These are phyloP conservation scores for Phytophthora capsici DNA, from an alignment of 352 stramenopile genomes.

Conservation along the genomic window DNA sequence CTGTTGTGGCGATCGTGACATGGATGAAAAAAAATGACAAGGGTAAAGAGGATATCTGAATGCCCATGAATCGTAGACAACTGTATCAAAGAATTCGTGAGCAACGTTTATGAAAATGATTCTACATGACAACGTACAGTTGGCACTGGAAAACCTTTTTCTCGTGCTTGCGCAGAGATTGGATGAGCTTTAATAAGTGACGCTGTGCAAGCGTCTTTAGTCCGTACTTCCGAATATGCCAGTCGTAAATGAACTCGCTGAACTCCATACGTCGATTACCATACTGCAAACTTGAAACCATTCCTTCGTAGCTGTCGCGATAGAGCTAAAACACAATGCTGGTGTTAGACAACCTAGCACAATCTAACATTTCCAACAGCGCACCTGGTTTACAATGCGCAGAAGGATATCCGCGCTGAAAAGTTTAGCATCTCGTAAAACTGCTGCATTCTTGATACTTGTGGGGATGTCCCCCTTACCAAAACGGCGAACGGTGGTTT, in stretches of 20 bases:
- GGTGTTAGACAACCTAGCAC: neutral
- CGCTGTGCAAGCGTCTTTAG: slow-evolving; percentile 78
- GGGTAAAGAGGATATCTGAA: slow-evolving; percentile 54
- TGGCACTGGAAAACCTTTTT: slow-evolving; percentile 72
- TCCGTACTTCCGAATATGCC: slow-evolving; percentile 82
- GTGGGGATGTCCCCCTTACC: slow-evolving; percentile 50
- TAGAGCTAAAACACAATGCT: slow-evolving; percentile 50
- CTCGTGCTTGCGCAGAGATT: slow-evolving; percentile 78
- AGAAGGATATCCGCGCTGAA: slow-evolving; percentile 69
- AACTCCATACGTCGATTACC: slow-evolving; percentile 77
- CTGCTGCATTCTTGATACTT: slow-evolving; percentile 54
- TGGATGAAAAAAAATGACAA: neutral
- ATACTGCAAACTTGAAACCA: slow-evolving; percentile 73
- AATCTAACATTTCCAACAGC: neutral
- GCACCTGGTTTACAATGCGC: slow-evolving; percentile 63
- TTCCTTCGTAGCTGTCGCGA: slow-evolving; percentile 74
- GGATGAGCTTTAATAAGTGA: slow-evolving; percentile 79
- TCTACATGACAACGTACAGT: slow-evolving; percentile 41
- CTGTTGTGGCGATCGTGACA: neutral
- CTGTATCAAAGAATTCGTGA: slow-evolving; percentile 12
- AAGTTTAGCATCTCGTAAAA: slow-evolving; percentile 56
- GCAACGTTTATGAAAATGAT: neutral
- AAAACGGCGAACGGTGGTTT: slow-evolving; percentile 13
- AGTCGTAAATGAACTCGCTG: slow-evolving; percentile 87
- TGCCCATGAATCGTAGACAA: slow-evolving; percentile 74